Evolutionary conservation across 345 rosid species (phyloP).

Genomic region (Orychophragmus violaceus): DNA sequence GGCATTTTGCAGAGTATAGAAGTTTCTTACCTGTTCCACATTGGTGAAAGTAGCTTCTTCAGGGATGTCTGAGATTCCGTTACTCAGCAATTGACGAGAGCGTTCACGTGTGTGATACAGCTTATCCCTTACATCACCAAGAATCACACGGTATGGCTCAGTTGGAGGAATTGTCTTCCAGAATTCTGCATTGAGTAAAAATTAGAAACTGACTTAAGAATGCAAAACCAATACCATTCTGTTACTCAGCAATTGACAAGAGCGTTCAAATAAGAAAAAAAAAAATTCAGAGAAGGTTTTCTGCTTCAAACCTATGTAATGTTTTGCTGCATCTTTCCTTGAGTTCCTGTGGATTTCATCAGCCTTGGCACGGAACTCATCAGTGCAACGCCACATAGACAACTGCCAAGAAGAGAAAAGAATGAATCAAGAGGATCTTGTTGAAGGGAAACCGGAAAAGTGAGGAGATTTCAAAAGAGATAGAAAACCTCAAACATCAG

Average conservation of each 20-base stretch:
- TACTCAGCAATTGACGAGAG: constrained; percentile 75
- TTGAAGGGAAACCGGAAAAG: neutral
- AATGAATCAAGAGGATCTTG: neutral
- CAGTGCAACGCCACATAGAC: constrained; percentile 99
- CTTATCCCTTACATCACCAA: constrained; percentile 88
- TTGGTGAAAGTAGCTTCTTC: constrained; percentile 73
- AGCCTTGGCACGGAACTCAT: constrained; percentile 76
- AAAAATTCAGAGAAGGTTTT: neutral
- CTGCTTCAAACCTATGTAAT: constrained; percentile 69
- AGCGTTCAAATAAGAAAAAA: too few species aligned
- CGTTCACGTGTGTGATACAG: constrained; percentile 88
- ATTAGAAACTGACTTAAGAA: neutral
- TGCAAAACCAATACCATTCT: neutral
- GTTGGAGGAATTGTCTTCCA: constrained; percentile 86
- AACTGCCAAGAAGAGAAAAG: constrained; percentile 42
- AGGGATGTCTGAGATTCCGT: constrained; percentile 77
- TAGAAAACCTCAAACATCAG: constrained; percentile 87
- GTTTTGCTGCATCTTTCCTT: constrained; percentile 91
- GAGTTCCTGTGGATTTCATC: constrained; percentile 71
- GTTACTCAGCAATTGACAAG: too few species aligned
- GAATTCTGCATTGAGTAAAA: constrained; percentile 48
- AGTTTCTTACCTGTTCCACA: constrained; percentile 57
- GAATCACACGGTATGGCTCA: constrained; percentile 95
- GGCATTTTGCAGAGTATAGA: too few species aligned
- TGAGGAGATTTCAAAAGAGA: neutral